Conservation (phyloP, 768 basidiomycete genomes). For the Rhizopogon vesiculosus region DNA sequence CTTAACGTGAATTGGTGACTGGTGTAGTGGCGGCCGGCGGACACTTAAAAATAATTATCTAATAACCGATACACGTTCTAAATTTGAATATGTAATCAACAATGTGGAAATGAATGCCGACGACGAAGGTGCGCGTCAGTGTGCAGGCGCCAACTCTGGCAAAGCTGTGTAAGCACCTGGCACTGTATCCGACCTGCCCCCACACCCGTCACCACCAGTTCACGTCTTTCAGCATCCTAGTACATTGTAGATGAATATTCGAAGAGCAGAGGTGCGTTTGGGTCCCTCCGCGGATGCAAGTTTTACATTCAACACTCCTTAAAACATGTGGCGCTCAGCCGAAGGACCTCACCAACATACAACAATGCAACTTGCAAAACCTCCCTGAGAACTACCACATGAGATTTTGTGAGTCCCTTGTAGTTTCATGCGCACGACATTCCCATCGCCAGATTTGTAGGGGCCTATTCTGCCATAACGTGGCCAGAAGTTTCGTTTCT, state of each 20-base stretch:
- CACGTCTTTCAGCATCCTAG: not conserved
- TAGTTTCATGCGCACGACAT: not conserved
- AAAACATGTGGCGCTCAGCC: constrained; percentile 23
- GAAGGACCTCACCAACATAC: constrained; percentile 44
- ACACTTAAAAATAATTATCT: too few relatives aligned
- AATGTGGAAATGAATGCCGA: too few relatives aligned
- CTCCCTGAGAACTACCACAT: constrained; percentile 47
- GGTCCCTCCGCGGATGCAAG: not conserved
- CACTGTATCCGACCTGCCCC: too few relatives aligned
- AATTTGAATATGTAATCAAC: too few relatives aligned
- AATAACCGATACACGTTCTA: too few relatives aligned
- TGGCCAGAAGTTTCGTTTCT: constrained; percentile 55
- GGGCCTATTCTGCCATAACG: constrained; percentile 40
- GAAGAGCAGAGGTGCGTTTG: constrained; percentile 21
- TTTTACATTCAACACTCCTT: not conserved
- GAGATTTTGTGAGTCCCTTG: constrained; percentile 20
- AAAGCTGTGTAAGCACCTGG: not conserved
- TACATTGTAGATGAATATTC: constrained; percentile 21
- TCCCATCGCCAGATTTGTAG: constrained; percentile 22
- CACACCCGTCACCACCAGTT: too few relatives aligned
- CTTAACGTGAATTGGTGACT: too few relatives aligned
- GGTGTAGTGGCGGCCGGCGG: too few relatives aligned
- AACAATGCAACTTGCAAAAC: constrained; percentile 47
- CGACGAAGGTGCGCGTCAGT: too few relatives aligned
- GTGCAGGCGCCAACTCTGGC: not conserved